Conservation (phyloP, 2,329 filamentous ascomycete species). For the Tolypocladium tropicale region DNA sequence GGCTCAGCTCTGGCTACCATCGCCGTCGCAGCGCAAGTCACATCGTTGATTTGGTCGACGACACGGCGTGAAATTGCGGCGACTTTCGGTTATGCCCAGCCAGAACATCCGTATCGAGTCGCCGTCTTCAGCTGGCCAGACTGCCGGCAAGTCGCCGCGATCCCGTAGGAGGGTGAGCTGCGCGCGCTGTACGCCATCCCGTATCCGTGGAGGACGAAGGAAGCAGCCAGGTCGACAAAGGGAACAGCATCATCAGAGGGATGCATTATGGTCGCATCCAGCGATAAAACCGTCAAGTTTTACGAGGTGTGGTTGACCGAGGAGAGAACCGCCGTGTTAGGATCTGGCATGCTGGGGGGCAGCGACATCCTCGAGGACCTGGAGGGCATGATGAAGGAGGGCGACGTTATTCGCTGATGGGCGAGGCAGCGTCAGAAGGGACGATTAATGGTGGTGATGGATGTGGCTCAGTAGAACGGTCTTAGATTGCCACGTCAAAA, state of each 20-base stretch:
- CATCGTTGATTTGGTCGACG: slow-evolving; percentile 80
- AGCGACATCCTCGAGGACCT: slow-evolving; percentile 78
- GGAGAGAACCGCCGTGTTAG: slow-evolving; percentile 39
- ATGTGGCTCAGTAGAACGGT: not conserved
- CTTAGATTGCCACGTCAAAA: not conserved
- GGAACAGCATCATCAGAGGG: slow-evolving; percentile 21
- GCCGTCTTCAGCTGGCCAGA: slow-evolving; percentile 93
- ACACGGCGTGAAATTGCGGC: slow-evolving; percentile 80
- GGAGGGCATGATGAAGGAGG: slow-evolving; percentile 69
- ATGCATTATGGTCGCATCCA: slow-evolving; percentile 84
- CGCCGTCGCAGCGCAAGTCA: slow-evolving; percentile 86
- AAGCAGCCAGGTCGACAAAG: slow-evolving; percentile 13
- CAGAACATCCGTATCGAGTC: slow-evolving; percentile 79
- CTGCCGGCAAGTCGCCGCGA: slow-evolving; percentile 73
- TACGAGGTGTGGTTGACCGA: slow-evolving; percentile 83
- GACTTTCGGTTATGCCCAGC: slow-evolving; percentile 88
- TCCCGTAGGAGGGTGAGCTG: slow-evolving; percentile 73
- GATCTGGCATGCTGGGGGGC: slow-evolving; percentile 59
- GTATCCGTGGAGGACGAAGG: slow-evolving; percentile 50
- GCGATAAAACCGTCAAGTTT: slow-evolving; percentile 87
- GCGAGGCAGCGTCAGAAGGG: not conserved
- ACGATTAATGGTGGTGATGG: not conserved
- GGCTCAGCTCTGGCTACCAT: slow-evolving; percentile 83
- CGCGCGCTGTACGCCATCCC: slow-evolving; percentile 80
- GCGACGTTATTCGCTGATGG: slow-evolving; percentile 56